Percentiles rank a stretch among this genome's conserved stretches.
These are phyloP conservation scores for Euphorbia lathyris DNA, from an alignment of 345 rosid genomes.

Conservation along the genomic window DNA sequence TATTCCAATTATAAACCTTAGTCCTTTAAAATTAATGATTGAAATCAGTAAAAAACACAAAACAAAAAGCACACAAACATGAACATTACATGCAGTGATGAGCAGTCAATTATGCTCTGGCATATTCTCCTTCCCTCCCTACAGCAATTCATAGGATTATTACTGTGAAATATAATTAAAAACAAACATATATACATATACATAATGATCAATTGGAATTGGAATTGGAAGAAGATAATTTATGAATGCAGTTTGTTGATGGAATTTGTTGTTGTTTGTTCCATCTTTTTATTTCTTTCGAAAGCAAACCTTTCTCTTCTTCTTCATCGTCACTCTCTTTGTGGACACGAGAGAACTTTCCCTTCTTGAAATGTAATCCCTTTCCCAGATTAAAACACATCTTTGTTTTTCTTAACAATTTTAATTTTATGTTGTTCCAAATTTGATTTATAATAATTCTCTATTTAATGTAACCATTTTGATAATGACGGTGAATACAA, in stretches of 20 bases:
- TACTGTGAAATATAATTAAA: too few relatives aligned
- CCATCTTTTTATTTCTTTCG: slow-evolving; percentile 45
- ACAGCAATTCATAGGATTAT: too few relatives aligned
- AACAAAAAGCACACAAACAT: too few relatives aligned
- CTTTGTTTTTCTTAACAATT: background rate
- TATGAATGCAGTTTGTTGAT: background rate
- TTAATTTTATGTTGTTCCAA: background rate
- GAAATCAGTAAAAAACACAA: too few relatives aligned
- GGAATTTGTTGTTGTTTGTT: slow-evolving; percentile 34
- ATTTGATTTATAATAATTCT: background rate
- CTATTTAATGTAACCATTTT: slow-evolving; percentile 1
- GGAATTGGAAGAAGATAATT: background rate
- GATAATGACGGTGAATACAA: slow-evolving; percentile 29
- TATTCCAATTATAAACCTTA: too few relatives aligned
- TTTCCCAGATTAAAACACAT: slow-evolving; percentile 54
- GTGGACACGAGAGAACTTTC: slow-evolving; percentile 19
- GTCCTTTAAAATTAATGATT: too few relatives aligned
- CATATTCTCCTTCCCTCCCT: too few relatives aligned
- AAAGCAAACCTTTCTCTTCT: slow-evolving; percentile 38
- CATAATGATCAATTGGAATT: too few relatives aligned
- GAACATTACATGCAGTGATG: too few relatives aligned
- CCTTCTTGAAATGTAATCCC: slow-evolving; percentile 33
- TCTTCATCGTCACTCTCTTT: slow-evolving; percentile 15
- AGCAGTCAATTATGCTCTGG: too few relatives aligned
- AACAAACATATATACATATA: too few relatives aligned